Conservation (phyloP, 1,139 yeast genomes). For the Saccharomyces hybrid region DNA sequence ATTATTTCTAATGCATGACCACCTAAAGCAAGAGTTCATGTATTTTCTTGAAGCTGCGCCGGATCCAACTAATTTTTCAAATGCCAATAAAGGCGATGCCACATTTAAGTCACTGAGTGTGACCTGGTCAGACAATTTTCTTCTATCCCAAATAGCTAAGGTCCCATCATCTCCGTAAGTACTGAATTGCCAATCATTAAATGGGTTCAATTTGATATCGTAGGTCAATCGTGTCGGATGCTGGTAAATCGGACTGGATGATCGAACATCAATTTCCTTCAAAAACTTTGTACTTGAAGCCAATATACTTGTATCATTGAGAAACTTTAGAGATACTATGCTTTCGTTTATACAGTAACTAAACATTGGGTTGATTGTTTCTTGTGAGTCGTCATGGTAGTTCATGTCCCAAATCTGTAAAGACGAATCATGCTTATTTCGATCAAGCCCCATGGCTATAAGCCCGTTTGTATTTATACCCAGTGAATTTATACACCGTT, state of each 20-base stretch:
- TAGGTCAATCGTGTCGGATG: slow-evolving; percentile 68
- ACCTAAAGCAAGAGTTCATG: slow-evolving; percentile 59
- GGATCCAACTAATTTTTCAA: slow-evolving; percentile 53
- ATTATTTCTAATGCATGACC: slow-evolving; percentile 57
- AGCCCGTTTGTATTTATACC: slow-evolving; percentile 59
- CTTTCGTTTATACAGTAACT: slow-evolving; percentile 69
- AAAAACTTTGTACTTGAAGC: slow-evolving; percentile 74
- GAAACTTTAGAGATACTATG: slow-evolving; percentile 57
- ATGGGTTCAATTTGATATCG: slow-evolving; percentile 64
- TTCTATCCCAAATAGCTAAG: slow-evolving; percentile 78
- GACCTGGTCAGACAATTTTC: slow-evolving; percentile 39
- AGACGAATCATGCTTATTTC: slow-evolving; percentile 70
- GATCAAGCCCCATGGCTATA: slow-evolving; percentile 74
- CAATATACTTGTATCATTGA: slow-evolving; percentile 53
- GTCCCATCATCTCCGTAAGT: slow-evolving; percentile 81
- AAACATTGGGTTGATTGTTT: slow-evolving; percentile 46
- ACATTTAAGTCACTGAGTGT: slow-evolving; percentile 16
- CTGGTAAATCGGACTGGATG: slow-evolving; percentile 63
- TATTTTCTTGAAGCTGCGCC: slow-evolving; percentile 53
- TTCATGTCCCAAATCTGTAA: slow-evolving; percentile 78
- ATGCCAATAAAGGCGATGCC: slow-evolving; percentile 54
- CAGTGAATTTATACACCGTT: slow-evolving; percentile 67
- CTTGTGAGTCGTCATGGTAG: slow-evolving; percentile 37
- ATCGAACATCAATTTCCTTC: slow-evolving; percentile 69
- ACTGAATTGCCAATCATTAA: slow-evolving; percentile 55